Evolutionary conservation across 2,329 filamentous ascomycete species (phyloP).

Genomic region (Arthrinium phaeospermum): DNA sequence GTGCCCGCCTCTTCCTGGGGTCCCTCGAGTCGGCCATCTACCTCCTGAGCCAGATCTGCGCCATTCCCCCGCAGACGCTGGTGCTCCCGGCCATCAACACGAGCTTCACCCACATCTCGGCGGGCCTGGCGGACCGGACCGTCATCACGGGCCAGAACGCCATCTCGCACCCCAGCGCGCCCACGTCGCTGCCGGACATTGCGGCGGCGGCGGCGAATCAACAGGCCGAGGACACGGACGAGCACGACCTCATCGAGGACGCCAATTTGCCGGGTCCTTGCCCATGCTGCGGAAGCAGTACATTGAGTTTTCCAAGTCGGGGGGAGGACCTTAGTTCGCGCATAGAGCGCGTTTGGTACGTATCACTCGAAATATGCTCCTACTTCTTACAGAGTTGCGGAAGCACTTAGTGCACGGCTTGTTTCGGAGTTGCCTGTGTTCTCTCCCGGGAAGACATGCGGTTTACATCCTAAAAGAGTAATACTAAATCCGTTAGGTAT

Average conservation of each 20-base stretch:
- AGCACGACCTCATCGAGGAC: constrained; percentile 74
- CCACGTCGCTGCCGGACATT: constrained; percentile 55
- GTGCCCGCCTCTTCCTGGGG: constrained; percentile 84
- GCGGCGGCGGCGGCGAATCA: constrained; percentile 22
- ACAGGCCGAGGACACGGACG: constrained; percentile 55
- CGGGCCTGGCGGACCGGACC: constrained; percentile 75
- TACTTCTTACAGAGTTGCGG: too few species aligned
- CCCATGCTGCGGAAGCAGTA: constrained; percentile 81
- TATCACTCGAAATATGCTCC: too few species aligned
- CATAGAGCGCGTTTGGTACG: constrained; percentile 77
- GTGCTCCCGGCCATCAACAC: constrained; percentile 92
- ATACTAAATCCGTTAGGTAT: constrained; percentile 52
- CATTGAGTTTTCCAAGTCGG: constrained; percentile 79
- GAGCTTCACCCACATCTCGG: constrained; percentile 94
- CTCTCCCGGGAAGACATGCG: too few species aligned
- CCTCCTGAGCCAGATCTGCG: constrained; percentile 83
- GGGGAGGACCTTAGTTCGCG: constrained; percentile 77
- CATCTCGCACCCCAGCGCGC: constrained; percentile 81
- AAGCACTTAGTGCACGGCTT: too few species aligned
- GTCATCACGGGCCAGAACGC: constrained; percentile 90
- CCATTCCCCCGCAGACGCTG: constrained; percentile 75
- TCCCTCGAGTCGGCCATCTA: constrained; percentile 94
- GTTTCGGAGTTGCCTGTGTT: too few species aligned
- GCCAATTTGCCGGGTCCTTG: constrained; percentile 80
- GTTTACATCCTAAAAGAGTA: too few species aligned